Evolutionary conservation across 1,139 yeast species (phyloP), one percentile per base, ranked within the genome.

Genomic region (Zygoascus sp.): DNA sequence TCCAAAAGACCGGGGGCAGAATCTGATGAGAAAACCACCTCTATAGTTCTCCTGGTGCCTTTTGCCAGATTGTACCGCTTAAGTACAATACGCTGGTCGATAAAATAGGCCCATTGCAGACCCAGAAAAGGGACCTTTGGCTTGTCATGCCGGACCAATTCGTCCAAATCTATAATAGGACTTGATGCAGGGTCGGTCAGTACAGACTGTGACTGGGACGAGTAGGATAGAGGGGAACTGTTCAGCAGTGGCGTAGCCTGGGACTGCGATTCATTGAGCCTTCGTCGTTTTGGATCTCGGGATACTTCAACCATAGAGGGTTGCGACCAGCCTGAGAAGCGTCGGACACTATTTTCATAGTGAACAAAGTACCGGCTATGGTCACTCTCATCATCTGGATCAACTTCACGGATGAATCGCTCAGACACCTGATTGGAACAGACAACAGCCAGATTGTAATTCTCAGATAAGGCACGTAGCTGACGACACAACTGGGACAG

Each of bases 361-460:
- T 34, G 52, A 49, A 6, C 55, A 45, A 30, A 39, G 16, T 30
- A 41, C 38, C 32, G 44, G 13, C 13, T 25, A 1, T 59, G 54
- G 23, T 57, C 56, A 6, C 45, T 41, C 9, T 54, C 59, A 17
- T 44, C 45, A 22, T 49, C 54, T 2, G 42, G 30, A 3, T 40
- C 40, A 10, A 54, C 46, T 10, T 36, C 38, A 25, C 47, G 38
- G 6, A 46, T 50, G 22, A 63, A 51, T 51, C 65, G 42, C 56
- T 85, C 92, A 43, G 87, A 75, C 0, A 90, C 89, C 64, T 90
- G 97, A 58, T 90, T 90, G 0, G 90, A 78, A 1, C 85, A 74
- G 0, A 88, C 80, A 0, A 90, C 64, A 0, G 95, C 87, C 8
- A 86, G 60, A 20, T 74, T 64, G 58, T 69, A 64, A 21, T 69